Base-by-base conservation (phyloP, 2,329 filamentous ascomycete species). In the Sporothrix pallida region DNA sequence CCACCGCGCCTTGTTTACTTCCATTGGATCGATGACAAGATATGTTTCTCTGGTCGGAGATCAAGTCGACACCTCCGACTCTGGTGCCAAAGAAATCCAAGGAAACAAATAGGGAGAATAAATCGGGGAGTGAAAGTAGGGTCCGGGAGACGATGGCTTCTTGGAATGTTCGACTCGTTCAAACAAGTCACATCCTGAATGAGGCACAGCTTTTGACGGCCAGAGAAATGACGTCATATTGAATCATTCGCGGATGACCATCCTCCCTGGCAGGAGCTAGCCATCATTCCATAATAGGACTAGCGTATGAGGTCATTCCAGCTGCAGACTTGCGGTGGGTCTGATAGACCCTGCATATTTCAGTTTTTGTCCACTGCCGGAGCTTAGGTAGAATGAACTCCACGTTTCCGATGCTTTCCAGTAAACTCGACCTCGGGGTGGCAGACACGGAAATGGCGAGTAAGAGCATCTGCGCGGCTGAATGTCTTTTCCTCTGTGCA, bases 401-500 rank as follows among this genome's bases (percentile, higher is more conserved):
- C 72, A 13, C 84, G 81, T 75, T 81, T 81, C 65, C 83, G 81
- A 69, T 87, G 84, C 81, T 88, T 88, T 78, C 93, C 92, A n/a
- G 92, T 91, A 78, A 93, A 91, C 76, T 95, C 92, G 73, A 95
- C 88, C 75, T 97, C 93, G 0, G 95, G 95, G 81, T 98, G 95
- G 76, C 97, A 95, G 68, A 98, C 95, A 50, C 94, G 90, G 87
- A 97, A 97, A 81, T 99, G 96, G 75, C 96, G 87, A 15, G 95
- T 98, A 67, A 98, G 86, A 0, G 96, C 96, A 84, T 99, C 96
- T 76, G 95, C 96, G 74, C 96, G 90, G 78, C 94, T 97, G 80
- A 99, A 99, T 0, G 94, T 97, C 87, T 98, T 98, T 80, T 98
- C 95, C 79, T 98, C 95, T 1, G 93, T 94, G 83, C 96, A 99